Conservation (phyloP, 305 asterid genomes). For the Ajuga reptans region DNA sequence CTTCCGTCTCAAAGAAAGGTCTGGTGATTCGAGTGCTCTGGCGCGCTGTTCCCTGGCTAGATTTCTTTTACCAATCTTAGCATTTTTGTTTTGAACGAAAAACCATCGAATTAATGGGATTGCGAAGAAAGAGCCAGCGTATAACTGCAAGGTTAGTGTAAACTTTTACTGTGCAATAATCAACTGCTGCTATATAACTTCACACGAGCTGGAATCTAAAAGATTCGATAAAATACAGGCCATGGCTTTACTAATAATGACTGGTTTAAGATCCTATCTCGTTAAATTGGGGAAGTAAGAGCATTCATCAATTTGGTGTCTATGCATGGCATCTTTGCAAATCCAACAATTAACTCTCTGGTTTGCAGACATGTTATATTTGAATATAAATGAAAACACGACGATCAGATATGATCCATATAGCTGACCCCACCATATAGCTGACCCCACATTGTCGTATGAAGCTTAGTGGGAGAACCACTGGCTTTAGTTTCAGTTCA, state of each 20-base stretch:
- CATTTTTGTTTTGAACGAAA: slow-evolving; percentile 53
- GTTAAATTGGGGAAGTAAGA: not conserved
- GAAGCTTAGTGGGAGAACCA: not conserved
- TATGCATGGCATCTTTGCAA: not conserved
- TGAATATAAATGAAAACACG: not conserved
- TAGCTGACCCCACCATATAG: not conserved
- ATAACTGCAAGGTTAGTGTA: slow-evolving; percentile 49
- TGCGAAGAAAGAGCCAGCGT: slow-evolving; percentile 93
- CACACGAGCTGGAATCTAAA: not conserved
- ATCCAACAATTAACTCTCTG: not conserved
- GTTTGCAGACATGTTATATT: not conserved
- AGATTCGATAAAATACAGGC: not conserved
- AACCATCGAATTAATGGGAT: slow-evolving; percentile 82
- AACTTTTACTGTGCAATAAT: not conserved
- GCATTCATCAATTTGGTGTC: not conserved
- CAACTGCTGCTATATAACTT: not conserved
- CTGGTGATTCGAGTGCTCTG: slow-evolving; percentile 69
- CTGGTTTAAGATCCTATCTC: not conserved
- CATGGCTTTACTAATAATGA: not conserved
- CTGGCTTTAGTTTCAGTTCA: not conserved
- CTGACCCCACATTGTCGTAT: not conserved
- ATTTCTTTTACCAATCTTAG: slow-evolving; percentile 60
- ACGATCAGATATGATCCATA: not conserved
- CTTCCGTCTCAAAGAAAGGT: slow-evolving; percentile 69
- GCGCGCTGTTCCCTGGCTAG: slow-evolving; percentile 57